These are phyloP conservation scores for Talaromyces sp. DNA, from an alignment of 2,329 filamentous ascomycete species.

Conservation along the genomic window DNA sequence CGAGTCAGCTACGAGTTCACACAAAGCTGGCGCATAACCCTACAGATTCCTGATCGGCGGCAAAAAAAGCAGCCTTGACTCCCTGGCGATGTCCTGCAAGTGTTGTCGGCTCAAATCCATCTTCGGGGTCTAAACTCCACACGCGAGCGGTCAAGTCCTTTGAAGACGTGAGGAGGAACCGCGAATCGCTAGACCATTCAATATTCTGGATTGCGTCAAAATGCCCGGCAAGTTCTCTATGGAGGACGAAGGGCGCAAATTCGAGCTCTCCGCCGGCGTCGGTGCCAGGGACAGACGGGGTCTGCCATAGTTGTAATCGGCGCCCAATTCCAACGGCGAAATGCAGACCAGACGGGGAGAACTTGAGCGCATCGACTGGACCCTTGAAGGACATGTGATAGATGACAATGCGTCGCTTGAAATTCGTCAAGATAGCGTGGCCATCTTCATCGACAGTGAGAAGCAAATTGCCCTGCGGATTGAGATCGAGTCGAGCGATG, in stretches of 20 bases:
- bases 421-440: conserved; percentile 85
- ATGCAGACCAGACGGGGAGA: conserved; percentile 83
- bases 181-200: conserved; percentile 92
- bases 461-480: conserved; percentile 83
- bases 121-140: conserved; percentile 86
- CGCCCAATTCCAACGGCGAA: conserved; percentile 86
- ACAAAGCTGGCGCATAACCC: conserved; percentile 12
- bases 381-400: conserved; percentile 94
- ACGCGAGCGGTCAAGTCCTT: conserved; percentile 89
- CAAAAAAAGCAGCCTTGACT: conserved; percentile 95
- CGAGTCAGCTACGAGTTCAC: conserved; percentile 1
- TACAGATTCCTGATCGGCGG: conserved; percentile 77
- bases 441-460: conserved; percentile 93
- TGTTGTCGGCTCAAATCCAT: conserved; percentile 83
- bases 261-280: conserved; percentile 76
- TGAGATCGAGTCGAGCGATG: conserved; percentile 79
- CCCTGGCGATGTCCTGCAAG: conserved; percentile 85
- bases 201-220: conserved; percentile 82
- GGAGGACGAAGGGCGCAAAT: conserved; percentile 88
- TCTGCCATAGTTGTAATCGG: conserved; percentile 92
- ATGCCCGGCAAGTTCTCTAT: conserved; percentile 80
- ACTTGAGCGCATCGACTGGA: conserved; percentile 75
- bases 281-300: conserved; percentile 79
- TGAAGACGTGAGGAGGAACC: conserved; percentile 88
- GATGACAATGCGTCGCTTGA: conserved; percentile 75